phyloP scores from a whole-genome alignment of 2,329 filamentous ascomycete genomes.

The Diaporthe sp. region DNA sequence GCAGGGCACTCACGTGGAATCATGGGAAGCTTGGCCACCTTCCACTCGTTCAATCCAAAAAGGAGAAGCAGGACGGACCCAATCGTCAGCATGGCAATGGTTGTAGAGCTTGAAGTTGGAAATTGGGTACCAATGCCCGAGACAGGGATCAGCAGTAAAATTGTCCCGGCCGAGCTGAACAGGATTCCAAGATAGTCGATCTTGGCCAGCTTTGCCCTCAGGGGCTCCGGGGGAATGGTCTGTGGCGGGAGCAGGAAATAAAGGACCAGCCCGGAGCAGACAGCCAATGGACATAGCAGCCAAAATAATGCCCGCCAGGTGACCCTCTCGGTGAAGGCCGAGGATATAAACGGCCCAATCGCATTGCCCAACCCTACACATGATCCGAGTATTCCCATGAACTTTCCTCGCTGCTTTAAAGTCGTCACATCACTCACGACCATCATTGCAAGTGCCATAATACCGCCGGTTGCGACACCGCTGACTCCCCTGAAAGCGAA shows the following conservation, averaged over 20 bases:
- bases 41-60: slow-evolving; percentile 67
- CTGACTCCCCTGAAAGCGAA: slow-evolving; percentile 70
- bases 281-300: slow-evolving; percentile 60
- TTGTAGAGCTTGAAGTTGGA: slow-evolving; percentile 63
- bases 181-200: slow-evolving; percentile 70
- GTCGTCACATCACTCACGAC: slow-evolving; percentile 71
- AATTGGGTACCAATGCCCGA: slow-evolving; percentile 67
- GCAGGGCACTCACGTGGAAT: slow-evolving; percentile 55
- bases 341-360: slow-evolving; percentile 56
- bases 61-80: slow-evolving; percentile 45
- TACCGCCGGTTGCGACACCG: slow-evolving; percentile 71
- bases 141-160: slow-evolving; percentile 71
- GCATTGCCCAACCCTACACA: slow-evolving; percentile 54
- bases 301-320: slow-evolving; percentile 59
- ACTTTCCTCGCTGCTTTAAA: slow-evolving; percentile 68
- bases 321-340: slow-evolving; percentile 48
- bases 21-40: slow-evolving; percentile 66
- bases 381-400: slow-evolving; percentile 55
- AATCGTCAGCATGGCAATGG: slow-evolving; percentile 65
- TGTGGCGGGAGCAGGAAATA: slow-evolving; percentile 63
- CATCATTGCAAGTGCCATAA: slow-evolving; percentile 69
- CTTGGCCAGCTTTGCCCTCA: slow-evolving; percentile 60
- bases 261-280: slow-evolving; percentile 52
- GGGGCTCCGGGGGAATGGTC: slow-evolving; percentile 47
- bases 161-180: slow-evolving; percentile 63